Percentiles rank a stretch among this genome's conserved stretches.
phyloP scores from a whole-genome alignment of 495 filamentous ascomycete species.

The Penicillium verhagenii region DNA sequence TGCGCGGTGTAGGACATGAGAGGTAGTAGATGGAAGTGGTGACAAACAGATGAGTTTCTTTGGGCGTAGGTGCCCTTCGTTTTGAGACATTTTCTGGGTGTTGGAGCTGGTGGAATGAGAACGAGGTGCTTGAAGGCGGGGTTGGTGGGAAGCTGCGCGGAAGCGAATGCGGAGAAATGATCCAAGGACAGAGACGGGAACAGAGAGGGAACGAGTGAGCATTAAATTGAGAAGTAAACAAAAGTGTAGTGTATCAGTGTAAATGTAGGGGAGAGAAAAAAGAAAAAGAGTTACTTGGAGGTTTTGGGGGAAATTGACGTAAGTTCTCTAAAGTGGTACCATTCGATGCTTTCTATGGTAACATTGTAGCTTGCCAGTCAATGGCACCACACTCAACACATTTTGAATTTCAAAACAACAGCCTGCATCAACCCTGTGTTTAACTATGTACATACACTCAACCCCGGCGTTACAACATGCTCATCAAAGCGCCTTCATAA shows the following conservation, averaged over 20 bases:
- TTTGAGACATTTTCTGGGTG: constrained; percentile 14
- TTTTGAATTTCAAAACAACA: too few species aligned
- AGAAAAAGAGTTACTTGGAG: not conserved
- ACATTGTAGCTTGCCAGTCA: too few species aligned
- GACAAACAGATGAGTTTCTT: constrained; percentile 48
- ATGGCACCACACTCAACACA: too few species aligned
- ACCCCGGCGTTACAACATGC: too few species aligned
- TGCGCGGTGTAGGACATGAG: not conserved
- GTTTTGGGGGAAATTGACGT: not conserved
- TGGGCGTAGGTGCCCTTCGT: constrained; percentile 26
- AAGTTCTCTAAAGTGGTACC: too few species aligned
- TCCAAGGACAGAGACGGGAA: constrained; percentile 11
- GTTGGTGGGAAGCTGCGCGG: constrained; percentile 12
- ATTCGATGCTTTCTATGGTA: too few species aligned
- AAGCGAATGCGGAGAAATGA: constrained; percentile 19
- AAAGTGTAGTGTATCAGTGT: not conserved
- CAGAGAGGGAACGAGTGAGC: not conserved
- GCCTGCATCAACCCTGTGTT: too few species aligned
- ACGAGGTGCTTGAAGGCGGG: constrained; percentile 23
- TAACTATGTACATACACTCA: not conserved
- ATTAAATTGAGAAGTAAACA: not conserved
- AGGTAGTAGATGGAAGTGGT: not conserved
- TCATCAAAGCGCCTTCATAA: constrained; percentile 18
- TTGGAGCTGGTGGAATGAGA: constrained; percentile 4
- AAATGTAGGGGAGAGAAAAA: not conserved